Evolutionary conservation across 1,284 basidiomycete species (phyloP).

Genomic region (Grifola frondosa): DNA sequence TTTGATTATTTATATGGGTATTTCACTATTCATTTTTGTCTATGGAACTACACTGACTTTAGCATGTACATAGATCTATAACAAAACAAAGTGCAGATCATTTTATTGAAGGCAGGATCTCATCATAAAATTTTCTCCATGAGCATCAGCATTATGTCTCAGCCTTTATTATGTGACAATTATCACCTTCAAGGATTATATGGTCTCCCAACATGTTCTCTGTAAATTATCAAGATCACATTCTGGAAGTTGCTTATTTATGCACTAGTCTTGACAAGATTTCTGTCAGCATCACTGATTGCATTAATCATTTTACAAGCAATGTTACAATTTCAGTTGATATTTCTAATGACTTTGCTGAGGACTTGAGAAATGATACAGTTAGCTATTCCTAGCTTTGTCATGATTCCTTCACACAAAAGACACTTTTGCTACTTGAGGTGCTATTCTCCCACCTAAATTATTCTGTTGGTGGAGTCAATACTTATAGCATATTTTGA

Average conservation of each 20-base stretch:
- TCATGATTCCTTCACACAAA: neutral
- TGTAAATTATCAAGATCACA: neutral
- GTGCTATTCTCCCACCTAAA: neutral
- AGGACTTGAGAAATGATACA: neutral
- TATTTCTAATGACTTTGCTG: neutral
- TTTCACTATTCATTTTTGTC: neutral
- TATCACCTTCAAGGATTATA: neutral
- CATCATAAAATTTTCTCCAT: neutral
- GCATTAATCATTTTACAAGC: neutral
- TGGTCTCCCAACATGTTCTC: neutral
- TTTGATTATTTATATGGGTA: neutral
- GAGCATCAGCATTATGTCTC: constrained; percentile 1
- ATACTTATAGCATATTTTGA: neutral
- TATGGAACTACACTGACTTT: neutral
- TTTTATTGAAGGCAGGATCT: neutral
- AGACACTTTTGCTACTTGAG: neutral
- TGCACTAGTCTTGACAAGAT: neutral
- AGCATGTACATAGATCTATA: neutral
- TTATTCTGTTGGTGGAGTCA: neutral
- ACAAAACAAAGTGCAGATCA: neutral
- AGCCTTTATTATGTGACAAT: neutral
- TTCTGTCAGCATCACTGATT: neutral
- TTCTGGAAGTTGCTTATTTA: neutral
- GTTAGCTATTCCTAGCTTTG: neutral
- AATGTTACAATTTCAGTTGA: neutral